A percentile compares a stretch with the other conserved stretches of the same genome.
Evolutionary conservation across 192 early-diverging fungal genomes (phyloP).

Genomic region (Rhizophagus prolifer): DNA sequence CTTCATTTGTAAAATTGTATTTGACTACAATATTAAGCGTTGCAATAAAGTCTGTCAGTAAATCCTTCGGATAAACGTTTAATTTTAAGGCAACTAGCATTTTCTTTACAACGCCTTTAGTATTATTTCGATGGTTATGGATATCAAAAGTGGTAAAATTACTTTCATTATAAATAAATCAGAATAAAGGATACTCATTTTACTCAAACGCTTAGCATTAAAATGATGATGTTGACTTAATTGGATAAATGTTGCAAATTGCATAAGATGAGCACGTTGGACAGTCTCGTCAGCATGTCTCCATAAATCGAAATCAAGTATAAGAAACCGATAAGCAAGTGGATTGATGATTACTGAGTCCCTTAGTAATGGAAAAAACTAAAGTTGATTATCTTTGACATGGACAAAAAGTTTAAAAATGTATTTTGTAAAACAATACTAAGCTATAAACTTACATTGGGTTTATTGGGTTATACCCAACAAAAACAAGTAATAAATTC

Average conservation of each 20-base stretch:
- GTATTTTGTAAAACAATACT: neutral
- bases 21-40: constrained; percentile 56
- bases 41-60: constrained; percentile 49
- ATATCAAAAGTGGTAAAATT: neutral
- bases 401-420: neutral
- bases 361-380: constrained; percentile 28
- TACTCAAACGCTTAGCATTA: constrained; percentile 57
- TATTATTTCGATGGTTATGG: neutral
- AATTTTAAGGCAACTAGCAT: constrained; percentile 58
- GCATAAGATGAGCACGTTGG: constrained; percentile 58
- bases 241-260: constrained; percentile 60
- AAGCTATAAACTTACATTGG: constrained; percentile 44
- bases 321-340: constrained; percentile 58
- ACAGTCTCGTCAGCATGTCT: constrained; percentile 51
- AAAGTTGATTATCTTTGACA: neutral
- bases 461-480: constrained; percentile 56
- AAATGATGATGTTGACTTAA: constrained; percentile 53
- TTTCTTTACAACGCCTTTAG: constrained; percentile 60
- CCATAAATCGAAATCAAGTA: constrained; percentile 73
- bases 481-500: constrained; percentile 58
- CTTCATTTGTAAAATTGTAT: constrained; percentile 59
- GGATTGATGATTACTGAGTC: constrained; percentile 67
- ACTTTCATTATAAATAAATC: neutral
- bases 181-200: constrained; percentile 51
- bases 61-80: constrained; percentile 56